Conservation (phyloP, 2,329 filamentous ascomycete species). For the Beauveria rudraprayagi region DNA sequence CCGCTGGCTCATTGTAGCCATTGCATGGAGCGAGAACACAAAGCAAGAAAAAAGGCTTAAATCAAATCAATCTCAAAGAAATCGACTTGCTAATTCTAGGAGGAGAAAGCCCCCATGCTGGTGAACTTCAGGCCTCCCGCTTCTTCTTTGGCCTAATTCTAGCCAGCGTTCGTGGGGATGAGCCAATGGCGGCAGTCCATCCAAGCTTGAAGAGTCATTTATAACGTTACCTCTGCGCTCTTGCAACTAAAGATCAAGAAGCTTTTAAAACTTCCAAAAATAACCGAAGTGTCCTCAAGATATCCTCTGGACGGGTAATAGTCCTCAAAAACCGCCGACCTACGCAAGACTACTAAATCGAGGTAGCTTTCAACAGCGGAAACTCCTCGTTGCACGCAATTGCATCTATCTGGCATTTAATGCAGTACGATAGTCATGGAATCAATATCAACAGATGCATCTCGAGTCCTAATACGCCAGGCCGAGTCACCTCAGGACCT, state of each 20-base stretch:
- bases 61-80: too few relatives aligned
- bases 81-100: too few relatives aligned
- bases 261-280: background rate
- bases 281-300: too few relatives aligned
- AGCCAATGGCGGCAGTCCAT: slow-evolving; percentile 16
- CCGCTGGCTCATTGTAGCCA: background rate
- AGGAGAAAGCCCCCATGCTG: too few relatives aligned
- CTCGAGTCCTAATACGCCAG: slow-evolving; percentile 16
- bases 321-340: background rate
- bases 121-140: too few relatives aligned
- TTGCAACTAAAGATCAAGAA: background rate
- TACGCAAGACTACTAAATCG: too few relatives aligned
- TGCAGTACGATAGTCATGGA: background rate
- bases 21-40: too few relatives aligned
- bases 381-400: background rate
- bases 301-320: background rate
- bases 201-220: background rate
- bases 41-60: too few relatives aligned
- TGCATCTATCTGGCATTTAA: background rate
- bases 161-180: too few relatives aligned
- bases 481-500: slow-evolving; percentile 16
- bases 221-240: background rate
- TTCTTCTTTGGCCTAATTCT: too few relatives aligned
- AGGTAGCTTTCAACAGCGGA: too few relatives aligned
- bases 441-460: background rate